phyloP scores from a whole-genome alignment of 441 rosid species.

The Pelargonium myrrhifolium region DNA sequence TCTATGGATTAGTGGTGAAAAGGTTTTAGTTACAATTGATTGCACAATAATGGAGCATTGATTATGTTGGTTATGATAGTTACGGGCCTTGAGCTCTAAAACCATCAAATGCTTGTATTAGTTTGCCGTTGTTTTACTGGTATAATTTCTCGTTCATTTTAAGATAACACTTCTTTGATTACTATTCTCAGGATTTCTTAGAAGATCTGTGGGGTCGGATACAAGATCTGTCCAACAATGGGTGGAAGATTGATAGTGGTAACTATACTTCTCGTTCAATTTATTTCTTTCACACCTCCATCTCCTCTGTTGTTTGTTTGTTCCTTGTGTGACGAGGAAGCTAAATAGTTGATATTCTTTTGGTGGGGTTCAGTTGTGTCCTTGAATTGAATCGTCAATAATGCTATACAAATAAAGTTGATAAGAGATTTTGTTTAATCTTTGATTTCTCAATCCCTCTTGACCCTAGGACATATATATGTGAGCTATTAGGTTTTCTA shows the following conservation, averaged over 20 bases:
- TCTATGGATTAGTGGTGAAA: not conserved
- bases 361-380: not conserved
- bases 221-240: slow-evolving; percentile 65
- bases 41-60: not conserved
- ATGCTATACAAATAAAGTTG: not conserved
- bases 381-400: not conserved
- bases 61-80: not conserved
- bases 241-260: slow-evolving; percentile 98
- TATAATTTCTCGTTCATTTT: not conserved
- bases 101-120: not conserved
- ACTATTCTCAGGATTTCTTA: slow-evolving; percentile 69
- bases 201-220: slow-evolving; percentile 87
- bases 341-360: not conserved
- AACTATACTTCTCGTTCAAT: slow-evolving; percentile 19
- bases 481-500: not conserved
- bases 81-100: not conserved
- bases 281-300: not conserved
- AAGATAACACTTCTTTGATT: not conserved
- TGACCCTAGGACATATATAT: not conserved
- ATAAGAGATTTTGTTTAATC: not conserved
- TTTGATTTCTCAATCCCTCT: not conserved
- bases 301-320: not conserved
- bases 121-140: not conserved
- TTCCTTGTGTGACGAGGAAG: slow-evolving; percentile 8
- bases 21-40: not conserved